Evolutionary conservation across 345 rosid genomes (phyloP).

Genomic region (Reutealis trisperma): DNA sequence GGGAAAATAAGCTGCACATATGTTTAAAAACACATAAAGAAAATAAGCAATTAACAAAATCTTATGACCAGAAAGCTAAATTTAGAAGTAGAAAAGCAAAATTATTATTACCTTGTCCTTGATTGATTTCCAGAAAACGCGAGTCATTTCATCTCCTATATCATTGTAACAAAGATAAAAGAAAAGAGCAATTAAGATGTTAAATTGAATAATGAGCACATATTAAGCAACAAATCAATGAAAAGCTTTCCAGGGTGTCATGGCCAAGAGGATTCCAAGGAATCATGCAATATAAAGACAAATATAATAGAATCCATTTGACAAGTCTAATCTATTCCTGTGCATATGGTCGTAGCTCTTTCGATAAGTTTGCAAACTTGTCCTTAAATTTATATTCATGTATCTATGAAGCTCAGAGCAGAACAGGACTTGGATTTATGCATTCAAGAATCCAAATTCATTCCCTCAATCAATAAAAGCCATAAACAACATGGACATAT

Average conservation of each 20-base stretch:
- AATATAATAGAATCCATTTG: neutral
- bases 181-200: slow-evolving; percentile 1
- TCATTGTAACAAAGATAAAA: slow-evolving; percentile 15
- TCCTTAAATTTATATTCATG: neutral
- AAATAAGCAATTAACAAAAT: neutral
- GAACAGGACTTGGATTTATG: neutral
- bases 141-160: slow-evolving; percentile 98
- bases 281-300: neutral
- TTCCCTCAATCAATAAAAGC: neutral
- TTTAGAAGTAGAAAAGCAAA: neutral
- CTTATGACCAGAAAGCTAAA: neutral
- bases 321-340: neutral
- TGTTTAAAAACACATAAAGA: neutral
- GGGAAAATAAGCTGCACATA: slow-evolving; percentile 24
- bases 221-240: neutral
- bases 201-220: neutral
- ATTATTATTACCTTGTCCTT: slow-evolving; percentile 79
- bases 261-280: neutral
- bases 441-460: neutral
- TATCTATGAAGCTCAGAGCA: neutral
- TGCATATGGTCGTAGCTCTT: neutral
- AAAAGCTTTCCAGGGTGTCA: neutral
- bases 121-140: slow-evolving; percentile 88
- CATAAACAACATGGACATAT: neutral
- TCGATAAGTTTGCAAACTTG: neutral